These are phyloP conservation scores for Suillus cothurnatus DNA, from an alignment of 768 basidiomycete species.

Conservation along the genomic window DNA sequence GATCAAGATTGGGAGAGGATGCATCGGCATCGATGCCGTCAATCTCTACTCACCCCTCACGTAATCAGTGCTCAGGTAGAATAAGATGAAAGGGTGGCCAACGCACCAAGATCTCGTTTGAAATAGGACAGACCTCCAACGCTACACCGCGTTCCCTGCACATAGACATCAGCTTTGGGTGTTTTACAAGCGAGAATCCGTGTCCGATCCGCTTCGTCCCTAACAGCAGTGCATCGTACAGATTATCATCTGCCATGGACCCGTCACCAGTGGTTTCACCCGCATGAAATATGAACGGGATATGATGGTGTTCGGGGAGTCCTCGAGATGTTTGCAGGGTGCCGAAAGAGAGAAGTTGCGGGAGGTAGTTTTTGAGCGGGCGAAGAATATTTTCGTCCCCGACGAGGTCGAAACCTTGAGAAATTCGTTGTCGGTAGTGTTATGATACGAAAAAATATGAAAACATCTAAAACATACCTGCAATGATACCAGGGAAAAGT, in stretches of 20 bases:
- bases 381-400: conserved; percentile 65
- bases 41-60: conserved; percentile 48
- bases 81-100: not conserved
- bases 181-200: conserved; percentile 78
- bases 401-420: conserved; percentile 76
- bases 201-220: conserved; percentile 84
- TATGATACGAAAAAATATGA: conserved; percentile 1
- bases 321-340: conserved; percentile 56
- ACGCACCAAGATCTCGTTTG: conserved; percentile 73
- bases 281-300: conserved; percentile 80
- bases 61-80: not conserved
- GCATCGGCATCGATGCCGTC: conserved; percentile 79
- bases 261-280: conserved; percentile 84
- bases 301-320: conserved; percentile 40
- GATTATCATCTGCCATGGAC: conserved; percentile 64
- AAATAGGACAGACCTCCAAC: conserved; percentile 80
- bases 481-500: conserved; percentile 72
- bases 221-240: conserved; percentile 78
- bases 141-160: conserved; percentile 66
- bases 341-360: conserved; percentile 60
- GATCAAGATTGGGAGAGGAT: conserved; percentile 70
- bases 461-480: conserved; percentile 43
- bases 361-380: conserved; percentile 64
- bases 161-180: conserved; percentile 69
- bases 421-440: not conserved